Percentiles rank a stretch among this genome's conserved stretches.
phyloP scores from a whole-genome alignment of 2,329 filamentous ascomycete species.

The Parascedosporium putredinis region DNA sequence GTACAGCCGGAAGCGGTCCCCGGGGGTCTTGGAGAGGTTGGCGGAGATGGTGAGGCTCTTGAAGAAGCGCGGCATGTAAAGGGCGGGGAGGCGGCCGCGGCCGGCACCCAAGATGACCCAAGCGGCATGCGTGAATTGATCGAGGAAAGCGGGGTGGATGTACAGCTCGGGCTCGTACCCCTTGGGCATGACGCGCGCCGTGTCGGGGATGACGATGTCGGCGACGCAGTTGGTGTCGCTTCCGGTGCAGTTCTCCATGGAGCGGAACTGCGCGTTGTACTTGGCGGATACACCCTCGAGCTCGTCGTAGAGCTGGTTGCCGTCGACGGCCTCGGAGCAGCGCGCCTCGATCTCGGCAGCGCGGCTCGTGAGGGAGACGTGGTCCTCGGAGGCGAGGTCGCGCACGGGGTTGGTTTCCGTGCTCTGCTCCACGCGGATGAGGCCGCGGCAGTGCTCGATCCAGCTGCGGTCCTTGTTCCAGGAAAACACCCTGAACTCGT shows the following conservation, averaged over 20 bases:
- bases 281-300: slow-evolving; percentile 11
- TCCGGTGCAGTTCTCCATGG: slow-evolving; percentile 33
- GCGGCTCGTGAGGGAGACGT: not conserved
- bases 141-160: slow-evolving; percentile 35
- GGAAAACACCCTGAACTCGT: slow-evolving; percentile 46
- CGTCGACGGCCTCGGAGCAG: not conserved
- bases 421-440: slow-evolving; percentile 28
- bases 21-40: slow-evolving; percentile 16
- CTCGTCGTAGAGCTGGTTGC: slow-evolving; percentile 16
- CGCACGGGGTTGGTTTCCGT: slow-evolving; percentile 14
- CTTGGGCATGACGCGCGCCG: slow-evolving; percentile 32
- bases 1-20: slow-evolving; percentile 19
- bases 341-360: slow-evolving; percentile 3
- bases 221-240: slow-evolving; percentile 18
- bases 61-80: slow-evolving; percentile 27
- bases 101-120: slow-evolving; percentile 28
- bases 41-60: slow-evolving; percentile 20
- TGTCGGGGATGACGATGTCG: slow-evolving; percentile 30
- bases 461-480: slow-evolving; percentile 40
- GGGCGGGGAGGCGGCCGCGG: slow-evolving; percentile 16
- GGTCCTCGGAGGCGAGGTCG: not conserved
- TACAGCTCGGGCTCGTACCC: slow-evolving; percentile 30
- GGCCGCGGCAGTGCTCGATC: slow-evolving; percentile 48
- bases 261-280: slow-evolving; percentile 25
- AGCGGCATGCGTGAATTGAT: slow-evolving; percentile 30